Percentiles rank a stretch among this genome's conserved stretches.
phyloP scores from a whole-genome alignment of 306 rosid genomes.

The Quercus alba region DNA sequence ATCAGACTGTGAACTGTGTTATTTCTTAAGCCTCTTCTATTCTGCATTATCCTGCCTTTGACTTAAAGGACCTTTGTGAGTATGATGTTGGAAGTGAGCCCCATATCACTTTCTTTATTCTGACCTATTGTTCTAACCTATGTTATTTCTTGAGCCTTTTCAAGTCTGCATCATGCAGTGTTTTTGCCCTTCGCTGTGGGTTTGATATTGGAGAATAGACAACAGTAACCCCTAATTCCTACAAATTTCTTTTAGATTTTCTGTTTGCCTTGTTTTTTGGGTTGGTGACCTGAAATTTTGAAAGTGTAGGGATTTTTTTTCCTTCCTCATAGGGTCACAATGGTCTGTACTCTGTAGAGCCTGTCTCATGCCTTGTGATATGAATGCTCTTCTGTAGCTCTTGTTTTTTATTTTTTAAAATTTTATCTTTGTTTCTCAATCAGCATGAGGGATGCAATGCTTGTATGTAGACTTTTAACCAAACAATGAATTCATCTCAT shows the following conservation, averaged over 20 bases:
- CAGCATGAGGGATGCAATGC: neutral
- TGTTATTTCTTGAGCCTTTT: neutral
- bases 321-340: neutral
- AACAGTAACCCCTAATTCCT: neutral
- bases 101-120: neutral
- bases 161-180: neutral
- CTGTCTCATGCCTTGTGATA: neutral
- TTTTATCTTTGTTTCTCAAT: neutral
- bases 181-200: neutral
- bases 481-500: neutral
- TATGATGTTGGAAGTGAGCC: too few species aligned
- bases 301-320: neutral
- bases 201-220: neutral
- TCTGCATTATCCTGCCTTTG: too few species aligned
- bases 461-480: neutral
- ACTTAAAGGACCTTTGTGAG: too few species aligned
- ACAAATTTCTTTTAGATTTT: neutral
- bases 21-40: too few species aligned
- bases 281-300: constrained; percentile 1
- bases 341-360: neutral
- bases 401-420: neutral
- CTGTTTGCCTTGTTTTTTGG: neutral
- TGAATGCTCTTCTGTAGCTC: neutral
- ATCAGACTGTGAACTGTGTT: too few species aligned
- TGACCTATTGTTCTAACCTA: neutral